Percentiles rank a stretch among this genome's conserved stretches.
phyloP scores from a whole-genome alignment of 2,329 filamentous ascomycete genomes.

The Alternaria angustiovoidea region DNA sequence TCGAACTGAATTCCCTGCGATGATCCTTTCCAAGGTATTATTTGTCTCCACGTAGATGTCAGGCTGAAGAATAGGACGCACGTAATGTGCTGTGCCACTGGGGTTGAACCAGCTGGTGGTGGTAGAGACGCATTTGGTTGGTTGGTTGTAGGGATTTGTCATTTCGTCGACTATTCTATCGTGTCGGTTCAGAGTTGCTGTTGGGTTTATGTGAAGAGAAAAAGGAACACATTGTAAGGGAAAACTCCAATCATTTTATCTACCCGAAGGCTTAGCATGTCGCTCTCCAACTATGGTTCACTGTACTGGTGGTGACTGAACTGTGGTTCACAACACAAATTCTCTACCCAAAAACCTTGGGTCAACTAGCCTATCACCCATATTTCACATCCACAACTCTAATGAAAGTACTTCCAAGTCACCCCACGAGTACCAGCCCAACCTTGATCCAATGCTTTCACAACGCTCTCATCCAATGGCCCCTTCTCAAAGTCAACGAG shows the following conservation, averaged over 20 bases:
- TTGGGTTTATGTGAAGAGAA: not conserved
- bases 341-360: not conserved
- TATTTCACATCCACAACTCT: not conserved
- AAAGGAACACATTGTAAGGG: no score
- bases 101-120: not conserved
- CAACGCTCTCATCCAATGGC: conserved; percentile 67
- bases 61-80: not conserved
- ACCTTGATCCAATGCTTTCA: conserved; percentile 50
- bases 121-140: not conserved
- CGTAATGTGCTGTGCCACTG: not conserved
- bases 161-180: not conserved
- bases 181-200: not conserved
- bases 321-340: not conserved
- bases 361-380: not conserved
- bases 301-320: not conserved
- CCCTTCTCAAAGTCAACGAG: conserved; percentile 67
- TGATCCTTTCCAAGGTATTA: not conserved
- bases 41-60: not conserved
- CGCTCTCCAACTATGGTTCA: not conserved
- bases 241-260: not conserved
- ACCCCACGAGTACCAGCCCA: conserved; percentile 63
- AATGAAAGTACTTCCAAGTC: conserved; percentile 26
- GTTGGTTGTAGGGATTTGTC: not conserved
- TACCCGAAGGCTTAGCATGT: not conserved
- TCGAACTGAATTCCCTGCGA: not conserved